Conservation (phyloP, 176 grass and related monocot genomes). For the Metroxylon sagu region DNA sequence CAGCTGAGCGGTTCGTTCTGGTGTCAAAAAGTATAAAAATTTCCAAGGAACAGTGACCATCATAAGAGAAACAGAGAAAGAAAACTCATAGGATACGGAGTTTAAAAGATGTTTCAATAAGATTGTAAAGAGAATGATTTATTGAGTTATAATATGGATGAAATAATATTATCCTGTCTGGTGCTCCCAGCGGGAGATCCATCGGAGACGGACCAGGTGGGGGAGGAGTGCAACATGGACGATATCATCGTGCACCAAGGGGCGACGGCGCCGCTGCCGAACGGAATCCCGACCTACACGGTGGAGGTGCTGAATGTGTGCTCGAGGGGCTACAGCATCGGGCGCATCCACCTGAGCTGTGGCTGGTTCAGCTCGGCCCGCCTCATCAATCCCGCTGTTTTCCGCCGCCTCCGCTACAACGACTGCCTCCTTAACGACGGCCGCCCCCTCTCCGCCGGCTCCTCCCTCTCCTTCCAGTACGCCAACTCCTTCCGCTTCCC, state of each 20-base stretch:
- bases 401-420: conserved; percentile 55
- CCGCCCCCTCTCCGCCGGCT: conserved; percentile 42
- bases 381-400: conserved; percentile 64
- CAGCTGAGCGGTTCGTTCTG: no score
- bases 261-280: conserved; percentile 32
- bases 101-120: no score
- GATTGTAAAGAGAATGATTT: no score
- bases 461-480: conserved; percentile 72
- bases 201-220: conserved; percentile 20
- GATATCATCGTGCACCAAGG: conserved; percentile 48
- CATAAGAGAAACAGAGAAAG: no score
- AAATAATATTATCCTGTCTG: background rate
- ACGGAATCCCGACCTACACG: conserved; percentile 59
- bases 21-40: no score
- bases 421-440: conserved; percentile 94
- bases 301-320: conserved; percentile 80
- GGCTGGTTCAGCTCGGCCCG: conserved; percentile 88
- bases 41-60: no score
- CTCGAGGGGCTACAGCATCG: conserved; percentile 34
- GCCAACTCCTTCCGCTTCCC: conserved; percentile 61
- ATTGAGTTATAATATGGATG: background rate
- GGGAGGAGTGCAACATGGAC: conserved; percentile 23
- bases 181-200: no score
- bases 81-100: no score
- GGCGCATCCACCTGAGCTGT: conserved; percentile 67